Evolutionary conservation across 2,329 filamentous ascomycete genomes (phyloP).

Genomic region (Penicillium sp.): DNA sequence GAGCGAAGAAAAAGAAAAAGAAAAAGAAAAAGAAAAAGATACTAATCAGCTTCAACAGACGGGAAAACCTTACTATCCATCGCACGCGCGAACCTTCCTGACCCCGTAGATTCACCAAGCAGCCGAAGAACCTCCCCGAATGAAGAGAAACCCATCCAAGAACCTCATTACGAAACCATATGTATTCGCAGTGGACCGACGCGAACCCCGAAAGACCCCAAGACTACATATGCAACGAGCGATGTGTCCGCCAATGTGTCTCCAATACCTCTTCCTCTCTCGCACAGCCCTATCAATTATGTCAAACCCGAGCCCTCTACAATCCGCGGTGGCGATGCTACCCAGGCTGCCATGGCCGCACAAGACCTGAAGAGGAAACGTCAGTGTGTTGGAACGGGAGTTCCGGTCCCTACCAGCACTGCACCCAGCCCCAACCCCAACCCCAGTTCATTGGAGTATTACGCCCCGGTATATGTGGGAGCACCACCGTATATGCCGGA

Average conservation of each 20-base stretch:
- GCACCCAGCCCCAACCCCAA: not conserved
- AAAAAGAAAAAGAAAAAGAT: no score
- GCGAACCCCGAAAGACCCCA: constrained; percentile 1
- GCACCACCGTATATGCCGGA: constrained; percentile 12
- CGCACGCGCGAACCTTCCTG: constrained; percentile 30
- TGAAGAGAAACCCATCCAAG: constrained; percentile 3
- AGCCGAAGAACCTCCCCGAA: constrained; percentile 20
- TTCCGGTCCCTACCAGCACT: not conserved
- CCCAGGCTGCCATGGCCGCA: constrained; percentile 4
- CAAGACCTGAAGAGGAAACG: constrained; percentile 21
- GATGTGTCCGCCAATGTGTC: constrained; percentile 4
- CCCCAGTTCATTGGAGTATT: constrained; percentile 8
- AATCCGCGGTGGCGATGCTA: constrained; percentile 1
- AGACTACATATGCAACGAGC: constrained; percentile 1
- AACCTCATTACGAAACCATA: constrained; percentile 8
- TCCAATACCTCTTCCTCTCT: constrained; percentile 4
- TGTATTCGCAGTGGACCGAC: constrained; percentile 3
- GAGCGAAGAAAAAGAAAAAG: not conserved
- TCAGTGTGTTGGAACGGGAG: constrained; percentile 6
- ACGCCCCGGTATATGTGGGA: constrained; percentile 10
- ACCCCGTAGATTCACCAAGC: constrained; percentile 19
- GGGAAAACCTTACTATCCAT: constrained; percentile 27
- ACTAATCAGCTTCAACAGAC: constrained; percentile 20
- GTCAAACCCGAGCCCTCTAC: constrained; percentile 12
- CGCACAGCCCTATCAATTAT: constrained; percentile 10